These are phyloP conservation scores for Gigaspora rosea DNA, from an alignment of 192 early-diverging fungal genomes.

Conservation along the genomic window DNA sequence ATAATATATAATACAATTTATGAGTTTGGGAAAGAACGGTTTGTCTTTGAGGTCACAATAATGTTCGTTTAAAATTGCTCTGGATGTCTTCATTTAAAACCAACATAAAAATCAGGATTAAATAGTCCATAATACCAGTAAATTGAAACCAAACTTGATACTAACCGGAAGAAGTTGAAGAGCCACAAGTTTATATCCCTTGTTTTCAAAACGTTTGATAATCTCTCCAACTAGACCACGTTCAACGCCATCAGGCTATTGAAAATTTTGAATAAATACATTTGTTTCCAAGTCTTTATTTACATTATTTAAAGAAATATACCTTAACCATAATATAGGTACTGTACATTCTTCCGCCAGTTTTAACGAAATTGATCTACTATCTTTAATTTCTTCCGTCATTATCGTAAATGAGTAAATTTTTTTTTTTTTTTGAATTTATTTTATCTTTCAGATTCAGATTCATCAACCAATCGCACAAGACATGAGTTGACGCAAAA, in stretches of 20 bases:
- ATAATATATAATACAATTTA: slow-evolving; percentile 34
- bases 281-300: neutral
- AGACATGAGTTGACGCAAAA: too few relatives aligned
- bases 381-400: too few relatives aligned
- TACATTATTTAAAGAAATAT: neutral
- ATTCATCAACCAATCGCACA: too few relatives aligned
- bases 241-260: slow-evolving; percentile 55
- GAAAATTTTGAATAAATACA: neutral
- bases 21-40: slow-evolving; percentile 88
- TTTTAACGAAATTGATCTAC: too few relatives aligned
- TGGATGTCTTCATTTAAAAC: slow-evolving; percentile 30
- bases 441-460: neutral
- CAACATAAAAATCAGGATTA: neutral
- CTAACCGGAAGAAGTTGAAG: slow-evolving; percentile 67
- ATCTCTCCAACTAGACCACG: slow-evolving; percentile 91
- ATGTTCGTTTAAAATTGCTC: slow-evolving; percentile 66
- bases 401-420: neutral
- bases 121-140: neutral
- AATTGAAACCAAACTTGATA: neutral
- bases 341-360: slow-evolving; percentile 37
- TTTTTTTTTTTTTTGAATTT: neutral
- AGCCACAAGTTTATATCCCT: slow-evolving; percentile 87
- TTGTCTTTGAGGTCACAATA: slow-evolving; percentile 82
- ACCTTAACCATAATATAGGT: slow-evolving; percentile 64
- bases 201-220: slow-evolving; percentile 89